Percentiles rank a stretch among this genome's conserved stretches.
These are phyloP conservation scores for Aspergillus piperis DNA, from an alignment of 2,329 filamentous ascomycete species.

Conservation along the genomic window DNA sequence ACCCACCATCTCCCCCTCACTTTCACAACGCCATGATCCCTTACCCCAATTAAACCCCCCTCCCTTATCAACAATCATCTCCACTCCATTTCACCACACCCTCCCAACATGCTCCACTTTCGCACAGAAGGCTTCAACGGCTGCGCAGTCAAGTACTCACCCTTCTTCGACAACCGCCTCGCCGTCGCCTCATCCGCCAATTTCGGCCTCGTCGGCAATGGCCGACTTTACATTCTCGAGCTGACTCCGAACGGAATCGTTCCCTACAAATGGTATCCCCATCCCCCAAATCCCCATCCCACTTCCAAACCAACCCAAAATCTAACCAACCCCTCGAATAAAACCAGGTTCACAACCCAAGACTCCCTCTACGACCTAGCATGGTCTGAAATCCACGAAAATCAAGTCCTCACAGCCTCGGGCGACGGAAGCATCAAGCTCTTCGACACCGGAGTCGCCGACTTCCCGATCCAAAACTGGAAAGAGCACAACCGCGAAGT, in stretches of 20 bases:
- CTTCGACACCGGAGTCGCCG: constrained; percentile 77
- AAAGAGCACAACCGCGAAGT: constrained; percentile 92
- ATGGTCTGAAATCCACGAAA: constrained; percentile 96
- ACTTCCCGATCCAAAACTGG: constrained; percentile 89
- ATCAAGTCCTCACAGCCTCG: constrained; percentile 83
- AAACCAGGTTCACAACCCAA: constrained; percentile 83
- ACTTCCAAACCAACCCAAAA: neutral
- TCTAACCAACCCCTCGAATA: constrained; percentile 4
- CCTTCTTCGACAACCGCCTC: constrained; percentile 93
- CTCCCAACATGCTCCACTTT: constrained; percentile 78
- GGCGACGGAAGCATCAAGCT: constrained; percentile 95
- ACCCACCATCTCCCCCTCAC: neutral
- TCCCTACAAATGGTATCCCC: constrained; percentile 75
- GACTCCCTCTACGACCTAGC: constrained; percentile 93
- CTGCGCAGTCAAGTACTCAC: constrained; percentile 96
- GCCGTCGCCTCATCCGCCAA: constrained; percentile 90
- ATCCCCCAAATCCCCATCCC: neutral
- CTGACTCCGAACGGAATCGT: constrained; percentile 81
- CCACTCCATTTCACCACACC: neutral
- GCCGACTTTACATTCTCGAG: constrained; percentile 79
- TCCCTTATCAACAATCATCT: neutral
- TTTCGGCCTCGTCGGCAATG: constrained; percentile 96
- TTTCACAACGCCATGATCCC: constrained; percentile 3
- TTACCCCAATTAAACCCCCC: neutral
- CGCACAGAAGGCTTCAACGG: constrained; percentile 92